Percentiles rank a stretch among this genome's conserved stretches.
Conservation (phyloP, 805 yeast species). For the Metschnikowia cerradonensis region DNA sequence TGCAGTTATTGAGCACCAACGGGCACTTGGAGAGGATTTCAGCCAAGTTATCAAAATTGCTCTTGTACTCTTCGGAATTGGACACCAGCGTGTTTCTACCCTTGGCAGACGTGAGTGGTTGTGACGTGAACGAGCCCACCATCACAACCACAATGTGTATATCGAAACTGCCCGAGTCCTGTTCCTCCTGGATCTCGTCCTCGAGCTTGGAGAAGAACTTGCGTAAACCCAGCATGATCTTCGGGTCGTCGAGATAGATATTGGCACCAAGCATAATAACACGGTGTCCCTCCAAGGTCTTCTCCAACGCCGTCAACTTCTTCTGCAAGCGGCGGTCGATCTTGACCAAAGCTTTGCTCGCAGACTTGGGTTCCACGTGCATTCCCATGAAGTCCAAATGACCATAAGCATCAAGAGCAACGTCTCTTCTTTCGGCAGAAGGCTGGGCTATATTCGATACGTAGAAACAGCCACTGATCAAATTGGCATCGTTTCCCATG, state of each 20-base stretch:
- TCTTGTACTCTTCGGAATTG: conserved; percentile 54
- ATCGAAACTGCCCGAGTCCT: conserved; percentile 39
- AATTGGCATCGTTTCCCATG: conserved; percentile 25
- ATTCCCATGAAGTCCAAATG: conserved; percentile 63
- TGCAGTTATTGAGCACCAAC: conserved; percentile 45
- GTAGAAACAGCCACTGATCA: conserved; percentile 51
- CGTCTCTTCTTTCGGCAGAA: conserved; percentile 72
- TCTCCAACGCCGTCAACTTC: conserved; percentile 55
- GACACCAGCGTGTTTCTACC: conserved; percentile 48
- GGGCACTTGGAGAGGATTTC: conserved; percentile 58
- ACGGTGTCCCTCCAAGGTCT: conserved; percentile 50
- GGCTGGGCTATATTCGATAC: conserved; percentile 82
- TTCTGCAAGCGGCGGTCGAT: conserved; percentile 58
- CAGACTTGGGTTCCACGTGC: conserved; percentile 25
- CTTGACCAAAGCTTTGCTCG: conserved; percentile 35
- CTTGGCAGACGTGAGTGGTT: conserved; percentile 57
- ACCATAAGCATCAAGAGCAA: conserved; percentile 68
- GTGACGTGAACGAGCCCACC: conserved; percentile 74
- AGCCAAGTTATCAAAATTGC: conserved; percentile 72
- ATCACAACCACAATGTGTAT: conserved; percentile 62
- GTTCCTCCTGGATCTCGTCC: conserved; percentile 21
- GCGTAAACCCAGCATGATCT: conserved; percentile 58
- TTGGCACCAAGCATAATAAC: conserved; percentile 74
- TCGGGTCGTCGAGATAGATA: conserved; percentile 57
- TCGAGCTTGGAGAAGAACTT: conserved; percentile 58